Conservation (phyloP, 2,329 filamentous ascomycete genomes). For the Pestalotiopsis sp. region DNA sequence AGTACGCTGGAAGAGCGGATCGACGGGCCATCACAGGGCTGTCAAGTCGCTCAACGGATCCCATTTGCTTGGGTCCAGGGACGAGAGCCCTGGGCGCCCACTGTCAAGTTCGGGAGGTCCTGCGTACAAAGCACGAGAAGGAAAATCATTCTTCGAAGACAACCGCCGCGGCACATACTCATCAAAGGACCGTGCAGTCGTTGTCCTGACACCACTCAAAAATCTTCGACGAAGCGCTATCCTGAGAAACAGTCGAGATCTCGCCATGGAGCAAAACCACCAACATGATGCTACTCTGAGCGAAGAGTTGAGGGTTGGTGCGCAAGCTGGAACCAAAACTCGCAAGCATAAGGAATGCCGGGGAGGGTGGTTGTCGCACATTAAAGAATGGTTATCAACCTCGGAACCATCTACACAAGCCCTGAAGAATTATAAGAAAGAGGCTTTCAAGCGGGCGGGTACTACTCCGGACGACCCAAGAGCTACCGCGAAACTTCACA, state of each 20-base stretch:
- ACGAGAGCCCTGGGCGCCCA: constrained; percentile 23
- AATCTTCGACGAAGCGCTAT: neutral
- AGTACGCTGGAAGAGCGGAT: constrained; percentile 28
- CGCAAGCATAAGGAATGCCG: constrained; percentile 32
- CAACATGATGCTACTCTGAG: constrained; percentile 8
- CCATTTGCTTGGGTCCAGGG: constrained; percentile 18
- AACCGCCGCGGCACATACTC: neutral
- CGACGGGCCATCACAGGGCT: constrained; percentile 28
- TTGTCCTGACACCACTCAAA: constrained; percentile 8
- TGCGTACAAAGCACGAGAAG: constrained; percentile 23
- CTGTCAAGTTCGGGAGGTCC: constrained; percentile 30
- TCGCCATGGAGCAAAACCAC: constrained; percentile 16
- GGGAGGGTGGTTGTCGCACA: constrained; percentile 42
- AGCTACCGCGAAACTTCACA: constrained; percentile 48
- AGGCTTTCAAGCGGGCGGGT: constrained; percentile 46
- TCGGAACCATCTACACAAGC: constrained; percentile 55
- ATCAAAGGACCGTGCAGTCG: neutral
- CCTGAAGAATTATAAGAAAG: constrained; percentile 47
- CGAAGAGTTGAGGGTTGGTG: constrained; percentile 14
- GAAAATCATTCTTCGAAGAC: constrained; percentile 5
- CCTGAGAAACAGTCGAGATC: constrained; percentile 12
- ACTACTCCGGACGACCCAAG: constrained; percentile 45
- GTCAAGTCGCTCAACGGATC: constrained; percentile 28
- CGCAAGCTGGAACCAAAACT: constrained; percentile 21
- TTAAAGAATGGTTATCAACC: constrained; percentile 51